Percentiles rank a stretch among this genome's conserved stretches.
Conservation (phyloP, 2,329 filamentous ascomycete genomes). For the Aspergillus flavus region DNA sequence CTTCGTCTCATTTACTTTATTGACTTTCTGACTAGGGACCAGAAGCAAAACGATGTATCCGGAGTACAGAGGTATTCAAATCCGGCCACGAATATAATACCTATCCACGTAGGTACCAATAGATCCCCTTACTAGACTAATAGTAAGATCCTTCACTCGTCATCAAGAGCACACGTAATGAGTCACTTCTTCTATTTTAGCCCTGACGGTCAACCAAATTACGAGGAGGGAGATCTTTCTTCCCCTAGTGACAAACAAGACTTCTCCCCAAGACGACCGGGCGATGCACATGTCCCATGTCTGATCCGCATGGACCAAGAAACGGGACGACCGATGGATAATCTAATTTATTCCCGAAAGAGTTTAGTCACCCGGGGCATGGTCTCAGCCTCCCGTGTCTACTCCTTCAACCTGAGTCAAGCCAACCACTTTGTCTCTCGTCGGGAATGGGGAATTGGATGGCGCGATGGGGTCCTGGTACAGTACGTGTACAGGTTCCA, state of each 20-base stretch:
- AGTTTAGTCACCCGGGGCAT: conserved; percentile 2
- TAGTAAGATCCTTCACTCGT: conserved; percentile 2
- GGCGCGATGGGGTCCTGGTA: background rate
- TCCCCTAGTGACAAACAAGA: background rate
- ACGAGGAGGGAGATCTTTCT: too few relatives aligned
- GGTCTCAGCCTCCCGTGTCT: conserved; percentile 3
- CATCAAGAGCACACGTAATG: conserved; percentile 4
- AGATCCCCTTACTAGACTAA: background rate
- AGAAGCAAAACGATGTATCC: background rate
- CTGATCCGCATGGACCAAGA: conserved; percentile 4
- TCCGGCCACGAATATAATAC: background rate
- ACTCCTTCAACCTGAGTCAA: conserved; percentile 5
- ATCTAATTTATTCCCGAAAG: background rate
- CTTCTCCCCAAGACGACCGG: background rate
- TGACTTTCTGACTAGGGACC: background rate
- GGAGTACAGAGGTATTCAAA: background rate
- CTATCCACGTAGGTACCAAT: background rate
- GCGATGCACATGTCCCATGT: conserved; percentile 1
- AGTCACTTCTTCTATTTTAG: background rate
- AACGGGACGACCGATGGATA: background rate
- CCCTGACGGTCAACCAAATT: background rate
- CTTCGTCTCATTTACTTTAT: background rate
- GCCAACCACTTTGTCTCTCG: conserved; percentile 1
- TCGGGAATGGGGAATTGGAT: background rate
- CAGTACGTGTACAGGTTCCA: conserved; percentile 6